phyloP scores from a whole-genome alignment of 148 eudicot species.

The Chenopodium suecicum region DNA sequence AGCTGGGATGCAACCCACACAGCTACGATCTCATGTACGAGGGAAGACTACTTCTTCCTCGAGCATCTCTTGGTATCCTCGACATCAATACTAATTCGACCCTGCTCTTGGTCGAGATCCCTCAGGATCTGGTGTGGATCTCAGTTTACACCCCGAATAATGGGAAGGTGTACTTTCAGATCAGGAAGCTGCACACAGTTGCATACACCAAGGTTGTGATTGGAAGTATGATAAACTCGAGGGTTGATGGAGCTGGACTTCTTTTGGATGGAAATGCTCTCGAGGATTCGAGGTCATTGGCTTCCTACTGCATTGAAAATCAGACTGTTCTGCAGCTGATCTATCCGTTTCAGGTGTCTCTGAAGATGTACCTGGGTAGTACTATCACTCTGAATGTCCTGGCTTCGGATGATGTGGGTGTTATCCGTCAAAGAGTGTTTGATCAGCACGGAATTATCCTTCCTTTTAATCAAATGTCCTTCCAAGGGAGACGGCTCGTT shows the following conservation, averaged over 20 bases:
- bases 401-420: slow-evolving; percentile 13
- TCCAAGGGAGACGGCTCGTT: slow-evolving; percentile 13
- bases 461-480: slow-evolving; percentile 1
- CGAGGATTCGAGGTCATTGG: slow-evolving; percentile 28
- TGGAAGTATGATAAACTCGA: slow-evolving; percentile 20
- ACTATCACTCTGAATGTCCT: slow-evolving; percentile 10
- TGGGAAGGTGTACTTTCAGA: slow-evolving; percentile 13
- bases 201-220: slow-evolving; percentile 22
- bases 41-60: slow-evolving; percentile 29
- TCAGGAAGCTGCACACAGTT: slow-evolving; percentile 28
- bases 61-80: slow-evolving; percentile 21
- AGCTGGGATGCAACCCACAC: slow-evolving; percentile 10
- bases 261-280: slow-evolving; percentile 2
- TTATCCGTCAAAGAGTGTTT: slow-evolving; percentile 24
- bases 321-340: slow-evolving; percentile 12
- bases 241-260: slow-evolving; percentile 1
- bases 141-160: slow-evolving; percentile 20
- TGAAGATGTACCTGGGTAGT: slow-evolving; percentile 8
- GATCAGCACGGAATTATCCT: background rate
- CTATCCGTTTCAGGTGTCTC: slow-evolving; percentile 26
- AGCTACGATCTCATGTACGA: slow-evolving; percentile 21
- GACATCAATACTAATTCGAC: slow-evolving; percentile 4
- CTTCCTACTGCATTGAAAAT: slow-evolving; percentile 11
- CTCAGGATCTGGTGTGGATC: slow-evolving; percentile 25
- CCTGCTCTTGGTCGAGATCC: slow-evolving; percentile 30